Base-by-base conservation (phyloP, 2,329 filamentous ascomycete species). In the Exophiala bonariae region DNA sequence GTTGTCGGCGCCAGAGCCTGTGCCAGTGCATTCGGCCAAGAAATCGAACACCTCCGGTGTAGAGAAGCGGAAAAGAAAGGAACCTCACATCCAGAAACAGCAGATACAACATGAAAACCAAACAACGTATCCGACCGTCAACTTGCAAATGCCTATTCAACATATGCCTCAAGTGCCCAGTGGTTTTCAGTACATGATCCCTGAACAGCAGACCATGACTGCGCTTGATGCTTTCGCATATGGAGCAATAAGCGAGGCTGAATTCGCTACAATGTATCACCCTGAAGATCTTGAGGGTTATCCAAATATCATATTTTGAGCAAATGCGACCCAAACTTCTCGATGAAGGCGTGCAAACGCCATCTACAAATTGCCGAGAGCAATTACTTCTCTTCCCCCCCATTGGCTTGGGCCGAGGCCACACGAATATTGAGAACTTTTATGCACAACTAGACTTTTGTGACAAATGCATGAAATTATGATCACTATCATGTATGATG, bases 191-290 rank as follows among this genome's bases (percentile, higher is more conserved):
- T 55, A 49, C 37, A 45, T 44, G 13, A 22, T 52, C 9, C 22
- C 49, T 11, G 46, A 52, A 23, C 47, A 47, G 44, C 47, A 47
- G 14, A 16, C 45, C 4, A 28, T 42, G 5, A 49, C 48, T 42
- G 49, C 46, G 3, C 46, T 55, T 13, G 52, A 55, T 28, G 49
- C 49, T 10, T 55, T 52, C 36, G 43, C 52, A 1, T 55, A 47
- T 28, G 52, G 52, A 10, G 42, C 49, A 9, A 45, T 49, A 32
- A 52, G 20, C 30, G 52, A 55, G 22, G 43, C 36, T 9, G 52
- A 55, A 30, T 49, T 55, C 20, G 49, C 52, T 18, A 36, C 34
- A n/a, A 42, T 47, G 3, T 55, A 47, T 23, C 49, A 52, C 35
- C 20, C 49, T 11, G 49, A 52, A 23, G 26, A 30, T 5, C 35